Conservation (phyloP, 192 early-diverging fungal species). For the Backusella macrospora region DNA sequence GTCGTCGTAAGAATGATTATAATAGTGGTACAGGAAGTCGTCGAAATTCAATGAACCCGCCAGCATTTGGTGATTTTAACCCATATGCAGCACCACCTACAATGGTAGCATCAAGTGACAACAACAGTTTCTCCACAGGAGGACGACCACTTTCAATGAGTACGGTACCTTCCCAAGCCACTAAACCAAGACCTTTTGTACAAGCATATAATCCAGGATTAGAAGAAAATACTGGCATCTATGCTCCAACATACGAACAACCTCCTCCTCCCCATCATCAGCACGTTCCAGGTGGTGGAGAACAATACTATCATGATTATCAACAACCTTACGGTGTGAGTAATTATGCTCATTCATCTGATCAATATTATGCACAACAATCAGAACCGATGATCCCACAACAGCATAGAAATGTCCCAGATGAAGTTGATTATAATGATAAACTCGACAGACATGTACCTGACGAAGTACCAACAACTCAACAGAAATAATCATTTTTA, state of each 20-base stretch:
- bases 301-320: neutral
- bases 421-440: neutral
- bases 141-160: neutral
- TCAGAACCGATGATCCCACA: neutral
- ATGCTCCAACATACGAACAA: no score
- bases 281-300: neutral
- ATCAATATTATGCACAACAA: neutral
- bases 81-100: neutral
- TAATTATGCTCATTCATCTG: constrained; percentile 1
- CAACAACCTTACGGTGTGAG: neutral
- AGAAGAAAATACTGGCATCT: neutral
- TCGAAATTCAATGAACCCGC: neutral
- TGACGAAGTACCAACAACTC: neutral
- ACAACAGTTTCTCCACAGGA: neutral
- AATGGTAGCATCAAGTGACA: constrained; percentile 6
- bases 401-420: neutral
- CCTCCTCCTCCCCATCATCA: neutral
- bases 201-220: neutral
- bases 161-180: neutral
- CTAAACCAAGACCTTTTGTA: neutral
- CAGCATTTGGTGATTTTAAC: neutral
- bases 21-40: neutral
- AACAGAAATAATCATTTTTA: neutral
- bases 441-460: neutral
- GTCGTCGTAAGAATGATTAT: neutral